Conservation (phyloP, 2,329 filamentous ascomycete genomes). For the Dryadomyces sulphureus region DNA sequence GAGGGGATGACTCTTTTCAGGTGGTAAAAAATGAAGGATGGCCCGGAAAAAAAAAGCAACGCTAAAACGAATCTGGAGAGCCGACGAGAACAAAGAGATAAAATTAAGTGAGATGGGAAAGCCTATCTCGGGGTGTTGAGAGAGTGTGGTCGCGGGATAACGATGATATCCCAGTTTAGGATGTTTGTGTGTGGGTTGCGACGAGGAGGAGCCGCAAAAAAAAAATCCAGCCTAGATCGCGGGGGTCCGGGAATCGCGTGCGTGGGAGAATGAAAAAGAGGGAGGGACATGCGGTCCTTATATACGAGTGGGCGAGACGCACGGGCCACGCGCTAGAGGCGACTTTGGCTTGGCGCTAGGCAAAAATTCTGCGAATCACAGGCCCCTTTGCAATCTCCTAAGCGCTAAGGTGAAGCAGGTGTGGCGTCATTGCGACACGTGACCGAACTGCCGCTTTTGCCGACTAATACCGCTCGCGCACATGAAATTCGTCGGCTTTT, state of each 20-base stretch:
- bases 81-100: neutral
- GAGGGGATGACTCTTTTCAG: neutral
- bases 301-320: conserved; percentile 10
- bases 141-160: conserved; percentile 1
- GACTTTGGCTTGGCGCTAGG: conserved; percentile 7
- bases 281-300: conserved; percentile 11
- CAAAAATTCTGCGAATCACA: conserved; percentile 11
- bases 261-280: conserved; percentile 7
- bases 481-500: neutral
- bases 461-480: neutral
- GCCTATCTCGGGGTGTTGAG: neutral
- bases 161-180: neutral
- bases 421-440: conserved; percentile 7
- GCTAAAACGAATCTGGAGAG: neutral
- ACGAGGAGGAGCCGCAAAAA: conserved; percentile 2
- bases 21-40: neutral
- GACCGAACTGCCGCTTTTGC: conserved; percentile 1
- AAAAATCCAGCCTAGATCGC: conserved; percentile 2
- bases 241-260: conserved; percentile 6
- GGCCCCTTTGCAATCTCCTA: conserved; percentile 8
- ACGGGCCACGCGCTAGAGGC: conserved; percentile 9
- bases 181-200: neutral
- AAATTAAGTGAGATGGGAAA: neutral
- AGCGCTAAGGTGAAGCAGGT: conserved; percentile 3
- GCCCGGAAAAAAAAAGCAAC: conserved; percentile 1